These are phyloP conservation scores for Candida berthetii DNA, from an alignment of 805 yeast species.

Conservation along the genomic window DNA sequence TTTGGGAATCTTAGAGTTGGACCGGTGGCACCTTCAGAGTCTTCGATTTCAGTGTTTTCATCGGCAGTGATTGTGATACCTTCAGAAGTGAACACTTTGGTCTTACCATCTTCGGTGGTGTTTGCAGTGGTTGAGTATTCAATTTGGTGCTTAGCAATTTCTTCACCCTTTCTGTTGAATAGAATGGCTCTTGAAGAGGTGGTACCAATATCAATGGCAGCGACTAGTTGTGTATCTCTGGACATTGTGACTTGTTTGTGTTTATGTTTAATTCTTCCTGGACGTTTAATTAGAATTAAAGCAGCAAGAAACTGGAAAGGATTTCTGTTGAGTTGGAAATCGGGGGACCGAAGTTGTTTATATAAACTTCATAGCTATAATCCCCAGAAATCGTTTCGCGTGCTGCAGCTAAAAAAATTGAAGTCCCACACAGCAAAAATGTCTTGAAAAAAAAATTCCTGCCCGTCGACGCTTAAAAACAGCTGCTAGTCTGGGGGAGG, in stretches of 20 bases:
- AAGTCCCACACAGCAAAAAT: too few species aligned
- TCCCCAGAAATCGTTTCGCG: too few species aligned
- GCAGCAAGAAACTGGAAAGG: too few species aligned
- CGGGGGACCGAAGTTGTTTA: too few species aligned
- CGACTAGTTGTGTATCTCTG: conserved; percentile 31
- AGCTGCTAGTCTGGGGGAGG: too few species aligned
- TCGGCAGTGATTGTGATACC: conserved; percentile 62
- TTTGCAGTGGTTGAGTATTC: conserved; percentile 76
- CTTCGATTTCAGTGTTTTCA: conserved; percentile 57
- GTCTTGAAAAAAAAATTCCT: too few species aligned
- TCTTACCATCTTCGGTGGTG: conserved; percentile 36
- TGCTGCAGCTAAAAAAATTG: too few species aligned
- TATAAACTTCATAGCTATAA: too few species aligned
- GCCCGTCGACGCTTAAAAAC: too few species aligned
- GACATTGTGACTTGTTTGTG: conserved; percentile 15
- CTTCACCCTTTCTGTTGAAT: conserved; percentile 66
- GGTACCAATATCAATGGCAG: conserved; percentile 86
- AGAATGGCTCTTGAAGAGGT: conserved; percentile 87
- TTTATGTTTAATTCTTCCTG: too few species aligned
- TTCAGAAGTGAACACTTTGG: conserved; percentile 64
- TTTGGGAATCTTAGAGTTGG: conserved; percentile 75
- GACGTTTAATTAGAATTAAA: too few species aligned
- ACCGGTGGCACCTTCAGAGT: conserved; percentile 34
- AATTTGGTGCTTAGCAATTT: conserved; percentile 83
- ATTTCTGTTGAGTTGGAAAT: too few species aligned